Base-by-base conservation (phyloP, 768 basidiomycete species). In the Amanita brunnescens region DNA sequence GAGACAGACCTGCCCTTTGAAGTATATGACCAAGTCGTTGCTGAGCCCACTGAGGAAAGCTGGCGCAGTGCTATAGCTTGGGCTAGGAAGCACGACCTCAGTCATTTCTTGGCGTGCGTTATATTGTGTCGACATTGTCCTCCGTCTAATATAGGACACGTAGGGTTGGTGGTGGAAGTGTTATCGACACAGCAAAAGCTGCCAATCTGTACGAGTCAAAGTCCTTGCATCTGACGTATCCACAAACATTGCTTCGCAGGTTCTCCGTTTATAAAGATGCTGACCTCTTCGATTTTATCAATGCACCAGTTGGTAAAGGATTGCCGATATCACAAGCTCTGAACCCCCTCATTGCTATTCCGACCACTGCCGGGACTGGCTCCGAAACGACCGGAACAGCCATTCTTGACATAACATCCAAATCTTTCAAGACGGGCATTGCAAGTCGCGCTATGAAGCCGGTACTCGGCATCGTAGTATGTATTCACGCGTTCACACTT, bases 301-400 rank as follows among this genome's bases (percentile, higher is more conserved):
- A 97, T 62, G 93, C 95, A 1, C 95, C 95, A 0, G 74, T 97
- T 48, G 95, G 95, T 38, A 93, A 91, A 67, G 94, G 94, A 4
- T 74, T 85, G 34, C 90, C 94, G 2, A 85, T 98, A 55, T 70
- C 77, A 2, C 71, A 87, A 62, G 69, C 73, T 14, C 72, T 98
- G 20, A 71, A 81, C 6, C 95, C 95, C 12, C 73, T 98, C 42
- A 95, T 95, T 54, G 91, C 91, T 39, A 74, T 92, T 67, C 76
- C 78, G 18, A 80, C 78, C 18, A 80, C 78, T 3, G 82, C 82
- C 26, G 95, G 95, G 45, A 95, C 93, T 12, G 93, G 92, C 14
- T 91, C 89, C 1, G 91, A 97, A 66, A 97, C 94, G 2, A 97
- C 94, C 0, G 94, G 94, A 8, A 86, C 94, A 0, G 91, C 94